Evolutionary conservation across 1,284 basidiomycete genomes (phyloP), one percentile per base, ranked within the genome.

Genomic region (Cyathus olla): DNA sequence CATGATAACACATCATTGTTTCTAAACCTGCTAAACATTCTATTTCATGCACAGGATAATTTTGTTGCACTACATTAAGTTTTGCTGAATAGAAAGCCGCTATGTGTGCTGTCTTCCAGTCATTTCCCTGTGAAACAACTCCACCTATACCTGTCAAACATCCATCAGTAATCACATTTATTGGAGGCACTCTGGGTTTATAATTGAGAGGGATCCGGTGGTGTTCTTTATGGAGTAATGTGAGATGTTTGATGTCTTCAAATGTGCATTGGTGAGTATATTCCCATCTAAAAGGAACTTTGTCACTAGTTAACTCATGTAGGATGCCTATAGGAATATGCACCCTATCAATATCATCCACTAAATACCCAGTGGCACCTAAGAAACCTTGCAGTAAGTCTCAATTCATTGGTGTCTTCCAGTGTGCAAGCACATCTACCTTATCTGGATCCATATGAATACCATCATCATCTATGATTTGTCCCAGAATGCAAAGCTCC

Each of bases 11-110:
- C 24, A 77, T 62, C 65, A 81, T 73, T 3, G 79, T 66, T 56
- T 80, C 74, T 1, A 80, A 60, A 1, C 77, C 73, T 0, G 73
- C 80, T 0, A 82, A 52, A 65, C 79, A 68, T 51, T 82, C 78
- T 6, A 74, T 73, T 56, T 80, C 72, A 56, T 78, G 76, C 0
- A 76, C 70, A 3, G 73, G 71, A 53, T 83, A 83, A 37, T 81
- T 82, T 31, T 79, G 75, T 60, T 81, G 78, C 0, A 77, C n/a
- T n/a, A 70, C 52, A 39, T 73, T 78, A 42, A 83, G 62, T 53
- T 81, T 82, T 2, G 76, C 78, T 0, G 75, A 81, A 57, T 70
- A 79, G 61, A 82, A 82, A 0, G 76, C 76, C 4, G 73, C 73
- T 0, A 77, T 62, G 4, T 59, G 57, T 0, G 69, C 76, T 0